Evolutionary conservation across 305 asterid genomes (phyloP).

Genomic region (Fraxinus greggii): DNA sequence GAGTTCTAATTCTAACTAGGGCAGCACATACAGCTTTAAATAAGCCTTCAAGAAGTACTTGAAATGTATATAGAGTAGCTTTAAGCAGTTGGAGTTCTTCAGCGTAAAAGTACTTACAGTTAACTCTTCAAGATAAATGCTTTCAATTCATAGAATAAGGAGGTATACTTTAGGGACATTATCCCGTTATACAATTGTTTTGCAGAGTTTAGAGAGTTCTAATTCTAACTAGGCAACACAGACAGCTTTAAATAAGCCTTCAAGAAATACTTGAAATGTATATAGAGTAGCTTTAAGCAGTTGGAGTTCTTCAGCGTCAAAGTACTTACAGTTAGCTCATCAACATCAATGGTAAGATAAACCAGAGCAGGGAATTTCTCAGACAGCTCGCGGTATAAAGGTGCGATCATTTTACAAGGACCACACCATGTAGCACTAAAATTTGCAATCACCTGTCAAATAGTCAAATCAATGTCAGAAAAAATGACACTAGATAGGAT

Average conservation of each 20-base stretch:
- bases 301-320: conserved; percentile 8
- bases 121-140: conserved; percentile 84
- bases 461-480: conserved; percentile 27
- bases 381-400: conserved; percentile 79
- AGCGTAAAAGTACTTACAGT: conserved; percentile 57
- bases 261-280: not conserved
- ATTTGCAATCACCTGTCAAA: conserved; percentile 82
- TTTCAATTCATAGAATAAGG: too few species aligned
- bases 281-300: not conserved
- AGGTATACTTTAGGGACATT: not conserved
- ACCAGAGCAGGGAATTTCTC: conserved; percentile 69
- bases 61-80: not conserved
- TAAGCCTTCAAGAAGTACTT: not conserved
- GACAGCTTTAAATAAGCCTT: not conserved
- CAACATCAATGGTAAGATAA: conserved; percentile 89
- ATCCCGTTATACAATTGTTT: too few species aligned
- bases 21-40: not conserved
- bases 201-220: not conserved
- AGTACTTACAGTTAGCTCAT: conserved; percentile 79
- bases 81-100: conserved; percentile 1
- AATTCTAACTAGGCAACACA: not conserved
- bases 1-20: not conserved
- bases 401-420: conserved; percentile 93
- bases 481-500: not conserved
- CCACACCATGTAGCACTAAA: conserved; percentile 98